A percentile compares a stretch with the other conserved stretches of the same genome.
These are phyloP conservation scores for Aurinia saxatilis DNA, from an alignment of 345 rosid genomes.

Conservation along the genomic window DNA sequence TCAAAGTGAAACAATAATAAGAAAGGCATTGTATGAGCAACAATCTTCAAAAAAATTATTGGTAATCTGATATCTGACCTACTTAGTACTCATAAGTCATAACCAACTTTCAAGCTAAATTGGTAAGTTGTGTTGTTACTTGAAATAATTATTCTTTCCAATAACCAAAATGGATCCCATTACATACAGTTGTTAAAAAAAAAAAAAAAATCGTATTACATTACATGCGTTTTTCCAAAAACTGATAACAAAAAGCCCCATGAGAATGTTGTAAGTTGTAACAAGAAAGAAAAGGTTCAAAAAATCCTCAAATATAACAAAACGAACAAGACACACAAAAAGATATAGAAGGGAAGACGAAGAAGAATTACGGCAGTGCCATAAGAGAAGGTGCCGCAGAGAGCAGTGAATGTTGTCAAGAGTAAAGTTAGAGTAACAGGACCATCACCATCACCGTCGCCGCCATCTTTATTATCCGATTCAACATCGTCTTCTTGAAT, in stretches of 20 bases:
- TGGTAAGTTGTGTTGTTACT: too few relatives aligned
- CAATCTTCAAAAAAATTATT: not conserved
- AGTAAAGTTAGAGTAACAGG: conserved; percentile 23
- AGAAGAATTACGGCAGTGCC: conserved; percentile 27
- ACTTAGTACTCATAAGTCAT: not conserved
- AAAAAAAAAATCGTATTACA: too few relatives aligned
- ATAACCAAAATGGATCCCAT: not conserved
- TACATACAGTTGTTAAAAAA: too few relatives aligned
- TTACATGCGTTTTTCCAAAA: too few relatives aligned
- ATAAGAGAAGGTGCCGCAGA: conserved; percentile 29
- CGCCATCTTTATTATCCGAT: not conserved
- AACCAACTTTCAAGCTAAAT: not conserved
- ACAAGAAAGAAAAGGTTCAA: too few relatives aligned
- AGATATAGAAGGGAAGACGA: not conserved
- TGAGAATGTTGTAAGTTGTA: too few relatives aligned
- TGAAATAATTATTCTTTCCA: not conserved
- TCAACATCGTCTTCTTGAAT: conserved; percentile 18
- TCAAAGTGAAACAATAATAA: not conserved
- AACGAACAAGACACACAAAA: too few relatives aligned
- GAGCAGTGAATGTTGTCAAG: conserved; percentile 24
- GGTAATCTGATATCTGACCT: not conserved
- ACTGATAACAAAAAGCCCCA: too few relatives aligned
- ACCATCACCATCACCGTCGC: conserved; percentile 5
- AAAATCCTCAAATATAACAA: too few relatives aligned
- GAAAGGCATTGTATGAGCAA: not conserved